These are phyloP conservation scores for Penicillium pancosmium DNA, from an alignment of 495 filamentous ascomycete genomes.

Conservation along the genomic window DNA sequence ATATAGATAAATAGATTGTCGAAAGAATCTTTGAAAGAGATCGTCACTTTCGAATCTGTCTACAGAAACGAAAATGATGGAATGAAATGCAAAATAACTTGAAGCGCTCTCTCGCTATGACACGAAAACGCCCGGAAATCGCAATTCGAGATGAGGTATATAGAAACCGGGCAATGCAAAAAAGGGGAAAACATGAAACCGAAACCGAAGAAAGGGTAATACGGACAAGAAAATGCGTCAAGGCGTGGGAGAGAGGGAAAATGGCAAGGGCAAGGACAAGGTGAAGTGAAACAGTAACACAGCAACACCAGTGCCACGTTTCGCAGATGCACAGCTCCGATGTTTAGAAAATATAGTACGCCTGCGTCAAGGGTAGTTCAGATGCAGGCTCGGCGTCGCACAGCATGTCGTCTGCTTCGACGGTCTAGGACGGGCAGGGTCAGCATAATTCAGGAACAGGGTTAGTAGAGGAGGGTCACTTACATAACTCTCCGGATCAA, in stretches of 20 bases:
- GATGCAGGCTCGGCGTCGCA: constrained; percentile 76
- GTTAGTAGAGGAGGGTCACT: constrained; percentile 23
- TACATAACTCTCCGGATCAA: constrained; percentile 88
- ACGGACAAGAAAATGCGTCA: not conserved
- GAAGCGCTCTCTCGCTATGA: constrained; percentile 14
- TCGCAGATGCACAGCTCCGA: constrained; percentile 2
- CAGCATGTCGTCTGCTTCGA: constrained; percentile 81
- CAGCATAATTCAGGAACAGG: not conserved
- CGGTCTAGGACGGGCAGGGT: constrained; percentile 39
- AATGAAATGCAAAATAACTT: no score
- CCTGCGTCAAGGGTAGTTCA: constrained; percentile 78
- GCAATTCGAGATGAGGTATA: constrained; percentile 28
- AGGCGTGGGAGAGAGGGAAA: not conserved
- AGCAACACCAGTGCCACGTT: not conserved
- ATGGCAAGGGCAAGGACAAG: not conserved
- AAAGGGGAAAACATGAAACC: not conserved
- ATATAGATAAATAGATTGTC: not conserved
- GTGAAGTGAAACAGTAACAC: not conserved
- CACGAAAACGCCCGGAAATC: constrained; percentile 17
- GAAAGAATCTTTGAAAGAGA: not conserved
- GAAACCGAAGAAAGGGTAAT: not conserved
- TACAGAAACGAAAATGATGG: constrained; percentile 6
- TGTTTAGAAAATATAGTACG: constrained; percentile 73
- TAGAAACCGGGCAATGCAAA: constrained; percentile 16
- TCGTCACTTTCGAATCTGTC: constrained; percentile 24